Base-by-base conservation (phyloP, 2,329 filamentous ascomycete species). In the Daldinia sp. region DNA sequence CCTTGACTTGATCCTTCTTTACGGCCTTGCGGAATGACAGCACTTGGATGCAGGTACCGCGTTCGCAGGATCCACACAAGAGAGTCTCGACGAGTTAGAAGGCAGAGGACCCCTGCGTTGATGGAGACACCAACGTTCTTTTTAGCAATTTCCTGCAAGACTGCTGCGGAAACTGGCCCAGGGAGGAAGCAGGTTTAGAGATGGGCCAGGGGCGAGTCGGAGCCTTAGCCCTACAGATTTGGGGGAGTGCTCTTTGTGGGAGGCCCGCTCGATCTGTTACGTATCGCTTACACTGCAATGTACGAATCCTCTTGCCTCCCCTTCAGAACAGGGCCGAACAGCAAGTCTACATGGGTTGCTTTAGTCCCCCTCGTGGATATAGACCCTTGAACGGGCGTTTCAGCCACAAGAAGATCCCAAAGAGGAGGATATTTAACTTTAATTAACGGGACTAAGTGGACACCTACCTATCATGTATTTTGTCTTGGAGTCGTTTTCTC, bases 11-110 rank as follows among this genome's bases (percentile, higher is more conserved):
- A 68, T 65, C 62, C 62, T 67, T 47, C 41, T 61, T 39, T 47
- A 58, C 65, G 56, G 62, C 34, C 58, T 61, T 45, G 48, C 52
- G 48, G 58, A 30, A 66, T 64, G 61, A 64, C 66, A 67, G 49
- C 62, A 57, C 58, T 57, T 54, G 65, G 54, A 72, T 61, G 71
- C 70, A 72, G 71, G 71, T 71, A 72, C 71, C 66, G 58, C 53
- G 55, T 15, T 62, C 47, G 58, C 58, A 63, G 65, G 69, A 67
- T 63, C 66, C 68, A 69, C 67, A 63, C 15, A 55, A 43, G 47
- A 63, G 61, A 61, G 57, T 63, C 43, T 59, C 41, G 49, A 60
- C 57, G 37, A 60, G 63, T 59, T 41, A 19, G 53, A 51, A 25
- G 35, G 34, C 15, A 57, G 51, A 52, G 52, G 47, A 49, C 54